Conservation (phyloP, 768 basidiomycete species). For the Mycena venus region DNA sequence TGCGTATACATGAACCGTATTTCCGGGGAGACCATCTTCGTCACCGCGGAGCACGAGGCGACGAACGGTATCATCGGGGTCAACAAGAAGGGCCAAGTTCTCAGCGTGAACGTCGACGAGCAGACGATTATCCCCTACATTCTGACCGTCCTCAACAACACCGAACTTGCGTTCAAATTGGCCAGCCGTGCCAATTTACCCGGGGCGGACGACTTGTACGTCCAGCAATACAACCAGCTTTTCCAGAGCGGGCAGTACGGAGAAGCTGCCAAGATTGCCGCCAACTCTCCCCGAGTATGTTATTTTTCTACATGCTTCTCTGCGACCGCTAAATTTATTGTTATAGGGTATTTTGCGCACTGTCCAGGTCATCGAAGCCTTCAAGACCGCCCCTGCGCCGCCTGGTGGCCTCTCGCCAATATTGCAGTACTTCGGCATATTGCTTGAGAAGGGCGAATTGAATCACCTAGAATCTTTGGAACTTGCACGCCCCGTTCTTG, state of each 20-base stretch:
- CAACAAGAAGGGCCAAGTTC: constrained; percentile 99
- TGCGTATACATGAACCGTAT: constrained; percentile 99
- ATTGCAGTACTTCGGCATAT: constrained; percentile 97
- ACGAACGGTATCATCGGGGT: constrained; percentile 98
- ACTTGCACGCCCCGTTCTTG: constrained; percentile 94
- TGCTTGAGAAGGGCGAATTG: constrained; percentile 98
- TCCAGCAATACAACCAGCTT: constrained; percentile 93
- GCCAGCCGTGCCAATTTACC: constrained; percentile 96
- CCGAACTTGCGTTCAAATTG: constrained; percentile 97
- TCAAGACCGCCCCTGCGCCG: constrained; percentile 94
- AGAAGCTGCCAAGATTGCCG: constrained; percentile 97
- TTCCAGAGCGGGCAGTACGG: constrained; percentile 91
- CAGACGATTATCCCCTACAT: constrained; percentile 97
- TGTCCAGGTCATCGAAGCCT: constrained; percentile 94
- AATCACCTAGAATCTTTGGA: constrained; percentile 97
- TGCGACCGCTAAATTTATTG: constrained; percentile 12
- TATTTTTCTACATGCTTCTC: neutral
- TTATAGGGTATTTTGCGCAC: constrained; percentile 93
- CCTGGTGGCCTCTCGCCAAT: constrained; percentile 95
- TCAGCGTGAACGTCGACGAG: constrained; percentile 97
- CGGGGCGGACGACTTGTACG: constrained; percentile 96
- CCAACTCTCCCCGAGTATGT: constrained; percentile 91
- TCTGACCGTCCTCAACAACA: constrained; percentile 93
- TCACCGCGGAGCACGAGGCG: constrained; percentile 95
- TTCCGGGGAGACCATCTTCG: constrained; percentile 99